Base-by-base conservation (phyloP, 1,284 basidiomycete genomes). In the Marasmius fiardii region DNA sequence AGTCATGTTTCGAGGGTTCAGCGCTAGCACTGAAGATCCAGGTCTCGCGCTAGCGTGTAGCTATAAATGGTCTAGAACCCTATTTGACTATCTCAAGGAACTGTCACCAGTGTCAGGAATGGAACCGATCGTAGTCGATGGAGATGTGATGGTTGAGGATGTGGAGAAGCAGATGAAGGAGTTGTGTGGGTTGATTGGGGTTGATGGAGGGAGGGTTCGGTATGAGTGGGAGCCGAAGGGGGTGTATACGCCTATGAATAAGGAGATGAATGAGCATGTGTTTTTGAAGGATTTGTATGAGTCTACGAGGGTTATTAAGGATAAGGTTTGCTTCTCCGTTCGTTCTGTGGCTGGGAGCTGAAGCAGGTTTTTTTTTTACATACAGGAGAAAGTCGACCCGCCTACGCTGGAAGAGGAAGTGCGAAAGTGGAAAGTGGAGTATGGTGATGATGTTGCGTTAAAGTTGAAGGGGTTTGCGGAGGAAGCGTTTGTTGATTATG, bases 371-470 rank as follows among this genome's bases (percentile, higher is more conserved):
- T n/a, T n/a, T n/a, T n/a, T n/a, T 20, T 18, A 12, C 4, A 43
- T 26, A 53, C 33, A 49, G 51, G 51, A 34, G 5, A 41, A 31
- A n/a, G 20, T 14, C 26, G 47, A 28, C 31, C 18, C 11, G 20
- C 51, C 23, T 41, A 37, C 11, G 7, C n/a, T 57, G 11, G 51
- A 53, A 16, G 52, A 53, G 18, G 28, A 53, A 28, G 31, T 44
- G 45, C 50, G 53, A 52, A 57, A 57, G 43, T 57, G 56, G 56
- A 43, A 43, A 21, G 56, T 21, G 6, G 56, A 57, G 39, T 57
- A 47, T 31, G 47, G 53, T 24, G 52, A 48, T 16, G 45, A 51
- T 6, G 47, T 51, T 5, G 56, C 56, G 10, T 18, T 43, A n/a
- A 49, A 28, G 41, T 31, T 57, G 21, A 57, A 33, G 23, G 48